Base-by-base conservation (phyloP, 176 grass and related monocot genomes). In the Oropetium thomaeum region DNA sequence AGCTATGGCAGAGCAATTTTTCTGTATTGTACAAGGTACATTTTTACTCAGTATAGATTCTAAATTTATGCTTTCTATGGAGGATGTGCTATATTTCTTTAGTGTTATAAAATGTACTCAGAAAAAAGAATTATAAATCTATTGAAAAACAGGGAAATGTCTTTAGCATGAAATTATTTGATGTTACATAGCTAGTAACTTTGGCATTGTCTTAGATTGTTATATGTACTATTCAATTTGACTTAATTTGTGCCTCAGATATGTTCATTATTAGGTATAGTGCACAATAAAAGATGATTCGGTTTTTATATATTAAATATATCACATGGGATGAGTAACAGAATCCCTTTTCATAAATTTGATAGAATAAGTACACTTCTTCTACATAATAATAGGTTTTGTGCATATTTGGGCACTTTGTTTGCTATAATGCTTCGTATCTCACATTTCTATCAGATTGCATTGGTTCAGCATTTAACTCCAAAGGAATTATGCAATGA, bases 381-480 rank as follows among this genome's bases (percentile, higher is more conserved):
- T 74, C 27, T 15, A 5, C 43, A 45, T 16, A 45, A 52, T 8
- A 52, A 37, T 59, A 58, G 10, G 25, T 62, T 43, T 63, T 76
- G 19, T 75, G 42, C 7, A 23, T 52, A 8, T 43, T 10, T 81
- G 47, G 37, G 4, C 20, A 54, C 35, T 52, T 80, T 2, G 69
- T 76, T 71, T 7, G 37, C n/a, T 57, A 10, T 74, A 67, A 73
- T 75, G 11, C 17, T 81, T 26, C 7, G 3, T 0, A 7, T 82
- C 45, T n/a, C n/a, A n/a, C 33, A 20, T n/a, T 65, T 75, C 82
- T 58, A 83, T 84, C 88, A 90, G 90, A 97, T 77, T 97, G 93
- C 87, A 97, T 97, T 65, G 93, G 90, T 31, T 97, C 93, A 32
- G 90, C 93, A 82, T 93, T 97, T 80, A 97, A 97, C 86, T 85